Evolutionary conservation across 768 basidiomycete species (phyloP), one percentile per base, ranked within the genome.

Genomic region (Dioszegia hungarica): DNA sequence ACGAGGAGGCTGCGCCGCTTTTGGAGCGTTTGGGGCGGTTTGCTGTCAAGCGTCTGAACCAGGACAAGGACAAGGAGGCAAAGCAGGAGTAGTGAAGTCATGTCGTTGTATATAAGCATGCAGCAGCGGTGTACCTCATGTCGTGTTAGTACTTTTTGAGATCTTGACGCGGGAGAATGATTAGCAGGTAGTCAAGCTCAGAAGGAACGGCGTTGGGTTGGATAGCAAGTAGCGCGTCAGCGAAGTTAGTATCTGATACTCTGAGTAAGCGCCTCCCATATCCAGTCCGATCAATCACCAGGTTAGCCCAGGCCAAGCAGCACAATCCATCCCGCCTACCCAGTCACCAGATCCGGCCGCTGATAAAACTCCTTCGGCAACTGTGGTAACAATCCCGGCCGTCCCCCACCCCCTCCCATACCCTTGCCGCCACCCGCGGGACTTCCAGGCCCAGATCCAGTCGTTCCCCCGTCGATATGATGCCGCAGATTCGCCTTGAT

Each of bases 391-490:
- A 49, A 55, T 19, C 57, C 57, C n/a, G 66, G 66, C 22, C 44
- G 20, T 24, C 67, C 67, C n/a, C 63, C 61, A 40, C 67, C 67
- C n/a, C 67, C 67, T n/a, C 67, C 67, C 66, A 67, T 67, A 1
- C 66, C 66, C 39, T 48, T 56, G 19, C 66, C 66, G 1, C 66
- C 65, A 28, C 60, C 63, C 22, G 27, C n/a, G 15, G n/a, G 41
- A 5, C 31, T 20, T 28, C 43, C 37, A 24, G 43, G 47, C 36
- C 20, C 20, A 14, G 9, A 3, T 20, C 52, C 28, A 5, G 17
- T 27, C 20, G 31, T 41, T 8, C 33, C 27, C 4, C 51, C 54
- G 4, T 19, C 50, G 37, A 25, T 20, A 34, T n/a, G n/a, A n/a
- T 24, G 15, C 19, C 41, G 17, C 17, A 49, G 17, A 17, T 22